Conservation (phyloP, 2,329 filamentous ascomycete species). For the Microdochium bolleyi region DNA sequence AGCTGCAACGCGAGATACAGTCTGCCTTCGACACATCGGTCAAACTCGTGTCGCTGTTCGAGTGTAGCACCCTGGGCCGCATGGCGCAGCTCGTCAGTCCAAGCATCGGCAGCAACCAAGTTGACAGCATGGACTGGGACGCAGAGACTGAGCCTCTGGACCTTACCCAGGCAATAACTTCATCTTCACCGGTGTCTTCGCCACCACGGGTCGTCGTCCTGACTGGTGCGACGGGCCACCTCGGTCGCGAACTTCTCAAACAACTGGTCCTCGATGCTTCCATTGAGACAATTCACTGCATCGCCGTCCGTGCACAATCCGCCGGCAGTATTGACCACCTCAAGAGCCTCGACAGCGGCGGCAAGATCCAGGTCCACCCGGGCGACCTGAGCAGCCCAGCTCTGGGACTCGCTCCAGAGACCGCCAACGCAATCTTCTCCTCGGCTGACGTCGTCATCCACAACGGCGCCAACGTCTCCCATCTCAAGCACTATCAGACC, state of each 20-base stretch:
- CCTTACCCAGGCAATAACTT: constrained; percentile 9
- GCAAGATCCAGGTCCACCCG: neutral
- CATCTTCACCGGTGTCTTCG: neutral
- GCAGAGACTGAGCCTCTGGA: no score
- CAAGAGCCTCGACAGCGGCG: neutral
- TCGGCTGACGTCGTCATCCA: constrained; percentile 40
- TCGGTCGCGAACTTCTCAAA: constrained; percentile 28
- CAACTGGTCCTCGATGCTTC: constrained; percentile 20
- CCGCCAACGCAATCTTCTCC: constrained; percentile 15
- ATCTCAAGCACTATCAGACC: constrained; percentile 24
- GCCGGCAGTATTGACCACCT: no score
- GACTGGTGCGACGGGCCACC: constrained; percentile 31
- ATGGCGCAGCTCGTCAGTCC: constrained; percentile 27
- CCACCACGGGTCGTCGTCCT: constrained; percentile 16
- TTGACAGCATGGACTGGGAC: neutral
- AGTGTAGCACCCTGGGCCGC: constrained; percentile 22
- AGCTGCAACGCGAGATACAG: neutral
- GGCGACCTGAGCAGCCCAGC: constrained; percentile 2
- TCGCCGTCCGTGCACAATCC: constrained; percentile 24
- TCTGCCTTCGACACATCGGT: constrained; percentile 19
- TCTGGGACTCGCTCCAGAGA: constrained; percentile 1
- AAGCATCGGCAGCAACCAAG: constrained; percentile 1
- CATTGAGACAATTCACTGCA: constrained; percentile 30
- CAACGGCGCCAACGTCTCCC: constrained; percentile 29
- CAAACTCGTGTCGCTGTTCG: constrained; percentile 25